Evolutionary conservation across 106 monocot genomes (phyloP), one percentile per base, ranked within the genome.

Genomic region (Platanthera guangdongensis): DNA sequence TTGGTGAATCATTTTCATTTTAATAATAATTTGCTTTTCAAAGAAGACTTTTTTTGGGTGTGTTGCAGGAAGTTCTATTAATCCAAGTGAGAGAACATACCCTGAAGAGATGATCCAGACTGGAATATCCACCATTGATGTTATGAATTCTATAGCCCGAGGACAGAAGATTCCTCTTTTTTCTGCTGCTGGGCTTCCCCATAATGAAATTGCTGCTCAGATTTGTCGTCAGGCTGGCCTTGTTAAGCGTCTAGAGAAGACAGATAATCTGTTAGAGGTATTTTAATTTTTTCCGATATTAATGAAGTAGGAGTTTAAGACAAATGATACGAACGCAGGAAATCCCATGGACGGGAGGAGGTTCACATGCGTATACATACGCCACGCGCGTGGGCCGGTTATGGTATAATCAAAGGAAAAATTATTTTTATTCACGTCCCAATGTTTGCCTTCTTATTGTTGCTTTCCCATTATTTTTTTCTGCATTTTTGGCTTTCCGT

Each of bases 91-190:
- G 80, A 93, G 97, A 85, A 97, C 97, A 8, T 97, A 97, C 74
- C 97, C 97, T 78, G 97, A 97, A 83, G 97, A 97, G 78, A 97
- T 97, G 97, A 97, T 97, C 55, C 97, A 97, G 74, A 97, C 97
- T 74, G 97, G 97, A 57, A 97, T 97, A 81, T 97, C 97, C 8
- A 97, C 97, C 12, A 97, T 97, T 76, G 97, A 97, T 89, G 93
- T 97, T 52, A 97, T 97, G 97, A 97, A 97, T 50, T 97, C 97
- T 50, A 97, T 97, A 88, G 97, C 97, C 79, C 80, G 97, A 77
- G 97, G 97, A n/a, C 97, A 97, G 83, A 97, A 97, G 78, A 97
- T 97, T 19, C 97, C 97, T 69, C 89, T 97, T 71, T 97, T 97
- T 68, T 97, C 97, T 84, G 91, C 97, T 77, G 85, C 97, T 77